These are phyloP conservation scores for Hypoxylon sp. DNA, from an alignment of 2,329 filamentous ascomycete species.

Conservation along the genomic window DNA sequence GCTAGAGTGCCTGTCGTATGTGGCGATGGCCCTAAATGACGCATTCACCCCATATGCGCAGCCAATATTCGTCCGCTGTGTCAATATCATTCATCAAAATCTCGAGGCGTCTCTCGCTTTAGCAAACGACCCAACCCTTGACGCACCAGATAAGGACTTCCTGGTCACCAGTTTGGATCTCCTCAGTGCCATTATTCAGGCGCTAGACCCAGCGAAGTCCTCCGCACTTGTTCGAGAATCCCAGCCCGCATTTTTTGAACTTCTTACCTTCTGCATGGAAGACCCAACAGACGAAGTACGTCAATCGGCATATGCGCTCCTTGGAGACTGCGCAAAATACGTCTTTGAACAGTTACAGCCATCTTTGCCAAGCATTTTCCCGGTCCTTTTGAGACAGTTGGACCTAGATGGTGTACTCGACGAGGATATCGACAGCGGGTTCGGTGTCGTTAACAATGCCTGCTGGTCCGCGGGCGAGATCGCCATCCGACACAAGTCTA, in stretches of 20 bases:
- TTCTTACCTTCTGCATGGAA: constrained; percentile 92
- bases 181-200: constrained; percentile 92
- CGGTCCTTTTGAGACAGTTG: constrained; percentile 86
- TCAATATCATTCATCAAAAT: constrained; percentile 91
- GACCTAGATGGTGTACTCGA: constrained; percentile 82
- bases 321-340: constrained; percentile 95
- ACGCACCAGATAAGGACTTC: constrained; percentile 95
- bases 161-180: constrained; percentile 94
- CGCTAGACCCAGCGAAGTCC: constrained; percentile 79
- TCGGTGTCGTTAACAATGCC: constrained; percentile 96
- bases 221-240: constrained; percentile 80
- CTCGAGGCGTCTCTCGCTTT: constrained; percentile 83
- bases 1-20: constrained; percentile 95
- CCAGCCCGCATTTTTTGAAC: constrained; percentile 88
- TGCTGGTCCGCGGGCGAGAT: constrained; percentile 98
- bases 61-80: constrained; percentile 88
- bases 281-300: constrained; percentile 91
- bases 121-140: constrained; percentile 74
- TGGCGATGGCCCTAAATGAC: constrained; percentile 85
- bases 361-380: constrained; percentile 79
- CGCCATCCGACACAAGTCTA: constrained; percentile 79
- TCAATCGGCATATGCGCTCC: constrained; percentile 93
- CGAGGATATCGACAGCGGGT: constrained; percentile 85
- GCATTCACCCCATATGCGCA: constrained; percentile 86
- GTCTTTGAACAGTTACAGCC: constrained; percentile 85